These are phyloP conservation scores for Chaetothyriales sp. DNA, from an alignment of 2,329 filamentous ascomycete species.

Conservation along the genomic window DNA sequence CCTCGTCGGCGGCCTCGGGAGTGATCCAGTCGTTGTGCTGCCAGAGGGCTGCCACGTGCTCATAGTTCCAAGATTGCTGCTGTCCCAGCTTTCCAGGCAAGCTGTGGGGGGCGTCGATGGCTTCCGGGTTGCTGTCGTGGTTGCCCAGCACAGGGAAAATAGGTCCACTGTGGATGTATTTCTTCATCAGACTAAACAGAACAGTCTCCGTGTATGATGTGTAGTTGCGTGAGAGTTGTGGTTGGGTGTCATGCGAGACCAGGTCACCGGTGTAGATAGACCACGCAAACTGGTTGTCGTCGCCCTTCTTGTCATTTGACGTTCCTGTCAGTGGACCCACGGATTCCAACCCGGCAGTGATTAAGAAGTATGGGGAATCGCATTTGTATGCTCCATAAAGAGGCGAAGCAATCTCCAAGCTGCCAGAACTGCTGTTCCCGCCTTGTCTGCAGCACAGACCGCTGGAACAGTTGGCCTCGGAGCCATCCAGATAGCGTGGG, in stretches of 20 bases:
- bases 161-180: slow-evolving; percentile 38
- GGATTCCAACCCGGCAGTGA: slow-evolving; percentile 40
- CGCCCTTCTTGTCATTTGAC: slow-evolving; percentile 25
- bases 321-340: slow-evolving; percentile 43
- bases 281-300: slow-evolving; percentile 33
- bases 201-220: slow-evolving; percentile 39
- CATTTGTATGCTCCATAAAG: slow-evolving; percentile 41
- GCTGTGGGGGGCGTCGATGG: slow-evolving; percentile 37
- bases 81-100: slow-evolving; percentile 38
- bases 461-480: slow-evolving; percentile 39
- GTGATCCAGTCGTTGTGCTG: slow-evolving; percentile 42
- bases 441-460: slow-evolving; percentile 39
- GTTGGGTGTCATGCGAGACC: slow-evolving; percentile 39
- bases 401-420: slow-evolving; percentile 33
- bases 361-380: slow-evolving; percentile 44
- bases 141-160: slow-evolving; percentile 44
- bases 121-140: slow-evolving; percentile 41
- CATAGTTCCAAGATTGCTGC: slow-evolving; percentile 45
- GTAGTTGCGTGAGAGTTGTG: slow-evolving; percentile 37
- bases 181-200: slow-evolving; percentile 40
- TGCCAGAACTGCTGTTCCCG: slow-evolving; percentile 19
- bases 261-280: slow-evolving; percentile 44
- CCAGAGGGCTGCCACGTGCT: slow-evolving; percentile 42
- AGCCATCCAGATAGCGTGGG: slow-evolving; percentile 37
- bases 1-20: slow-evolving; percentile 29